A percentile compares a stretch with the other conserved stretches of the same genome.
Conservation (phyloP, 106 monocot species). For the Platanthera zijinensis region DNA sequence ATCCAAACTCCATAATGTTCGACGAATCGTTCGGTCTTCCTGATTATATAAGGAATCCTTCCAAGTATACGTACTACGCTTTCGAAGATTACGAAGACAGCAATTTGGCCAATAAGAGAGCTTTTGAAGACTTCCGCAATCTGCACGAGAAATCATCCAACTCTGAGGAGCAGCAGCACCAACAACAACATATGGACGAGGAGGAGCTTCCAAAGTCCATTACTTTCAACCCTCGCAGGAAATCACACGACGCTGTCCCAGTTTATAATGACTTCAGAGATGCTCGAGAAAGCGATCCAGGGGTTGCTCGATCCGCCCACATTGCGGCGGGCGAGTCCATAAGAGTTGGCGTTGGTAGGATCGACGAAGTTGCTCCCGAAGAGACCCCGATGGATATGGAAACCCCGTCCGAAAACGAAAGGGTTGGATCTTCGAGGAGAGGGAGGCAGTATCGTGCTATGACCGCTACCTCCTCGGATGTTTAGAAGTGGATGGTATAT, state of each 20-base stretch:
- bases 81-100: conserved; percentile 34
- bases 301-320: conserved; percentile 1
- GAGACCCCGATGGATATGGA: neutral
- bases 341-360: conserved; percentile 42
- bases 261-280: conserved; percentile 21
- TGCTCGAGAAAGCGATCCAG: neutral
- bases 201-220: conserved; percentile 56
- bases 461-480: neutral
- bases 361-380: conserved; percentile 53
- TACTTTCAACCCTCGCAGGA: conserved; percentile 66
- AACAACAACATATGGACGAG: conserved; percentile 8
- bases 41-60: conserved; percentile 80
- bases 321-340: conserved; percentile 33
- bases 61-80: conserved; percentile 65
- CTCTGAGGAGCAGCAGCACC: conserved; percentile 12
- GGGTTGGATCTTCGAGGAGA: conserved; percentile 7
- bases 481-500: conserved; percentile 13
- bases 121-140: conserved; percentile 63
- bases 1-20: neutral
- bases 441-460: conserved; percentile 42
- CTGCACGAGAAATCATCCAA: conserved; percentile 38
- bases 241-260: conserved; percentile 27
- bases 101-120: conserved; percentile 47
- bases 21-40: conserved; percentile 41
- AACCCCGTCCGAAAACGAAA: neutral